These are phyloP conservation scores for Euphorbia peplus DNA, from an alignment of 345 rosid genomes.

Conservation along the genomic window DNA sequence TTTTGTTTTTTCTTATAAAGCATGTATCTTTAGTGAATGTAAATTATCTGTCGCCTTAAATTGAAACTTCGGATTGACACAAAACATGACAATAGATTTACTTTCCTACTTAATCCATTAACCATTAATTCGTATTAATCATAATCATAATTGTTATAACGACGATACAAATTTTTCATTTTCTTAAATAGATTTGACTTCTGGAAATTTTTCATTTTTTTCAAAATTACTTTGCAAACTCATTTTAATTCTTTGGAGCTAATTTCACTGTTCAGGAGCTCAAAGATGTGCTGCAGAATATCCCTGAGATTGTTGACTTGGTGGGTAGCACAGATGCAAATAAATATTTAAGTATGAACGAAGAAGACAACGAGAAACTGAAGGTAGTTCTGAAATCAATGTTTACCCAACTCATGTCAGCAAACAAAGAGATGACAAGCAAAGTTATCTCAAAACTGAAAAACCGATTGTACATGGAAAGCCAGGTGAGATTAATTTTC, in stretches of 20 bases:
- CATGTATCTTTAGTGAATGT: neutral
- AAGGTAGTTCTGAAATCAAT: slow-evolving; percentile 59
- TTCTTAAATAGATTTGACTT: too few species aligned
- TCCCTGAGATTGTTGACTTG: slow-evolving; percentile 83
- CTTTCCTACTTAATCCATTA: neutral
- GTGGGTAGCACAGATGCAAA: slow-evolving; percentile 58
- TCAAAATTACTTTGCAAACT: neutral
- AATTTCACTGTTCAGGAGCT: slow-evolving; percentile 65
- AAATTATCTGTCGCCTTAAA: neutral
- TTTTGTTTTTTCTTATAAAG: neutral
- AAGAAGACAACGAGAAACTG: slow-evolving; percentile 49
- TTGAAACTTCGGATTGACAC: neutral
- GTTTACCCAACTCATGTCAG: slow-evolving; percentile 85
- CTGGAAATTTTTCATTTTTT: too few species aligned
- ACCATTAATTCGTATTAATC: too few species aligned
- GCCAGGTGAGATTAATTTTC: slow-evolving; percentile 44
- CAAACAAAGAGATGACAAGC: slow-evolving; percentile 60
- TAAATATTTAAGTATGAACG: slow-evolving; percentile 42
- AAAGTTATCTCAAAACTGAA: slow-evolving; percentile 55
- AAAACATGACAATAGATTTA: neutral
- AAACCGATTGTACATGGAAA: slow-evolving; percentile 56
- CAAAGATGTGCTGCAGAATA: slow-evolving; percentile 58
- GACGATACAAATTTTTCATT: too few species aligned
- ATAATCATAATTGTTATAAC: neutral
- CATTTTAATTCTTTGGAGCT: neutral